Conservation (phyloP, 2,329 filamentous ascomycete species). For the Aspergillus quadrilineatus region DNA sequence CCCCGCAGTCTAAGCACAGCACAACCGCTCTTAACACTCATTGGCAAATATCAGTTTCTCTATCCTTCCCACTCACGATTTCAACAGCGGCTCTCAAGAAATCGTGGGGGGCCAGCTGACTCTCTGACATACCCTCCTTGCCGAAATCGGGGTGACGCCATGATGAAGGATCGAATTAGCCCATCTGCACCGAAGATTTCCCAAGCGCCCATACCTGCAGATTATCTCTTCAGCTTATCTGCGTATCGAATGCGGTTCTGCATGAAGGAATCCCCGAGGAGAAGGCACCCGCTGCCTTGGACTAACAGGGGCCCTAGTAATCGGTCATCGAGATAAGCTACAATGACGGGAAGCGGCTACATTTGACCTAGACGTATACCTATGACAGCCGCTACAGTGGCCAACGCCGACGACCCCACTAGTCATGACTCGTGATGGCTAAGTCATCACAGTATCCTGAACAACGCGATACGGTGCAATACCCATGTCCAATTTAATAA, state of each 20-base stretch:
- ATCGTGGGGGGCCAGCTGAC: not conserved
- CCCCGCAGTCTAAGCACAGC: not conserved
- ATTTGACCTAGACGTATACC: not conserved
- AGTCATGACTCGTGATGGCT: not conserved
- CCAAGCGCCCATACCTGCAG: constrained; percentile 2
- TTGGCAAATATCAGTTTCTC: not conserved
- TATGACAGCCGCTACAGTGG: not conserved
- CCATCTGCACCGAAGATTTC: constrained; percentile 3
- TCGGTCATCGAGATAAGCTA: constrained; percentile 13
- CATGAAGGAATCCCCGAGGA: not conserved
- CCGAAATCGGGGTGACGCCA: constrained; percentile 1
- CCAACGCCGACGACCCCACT: not conserved
- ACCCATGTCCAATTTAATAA: no score
- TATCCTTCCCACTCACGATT: not conserved
- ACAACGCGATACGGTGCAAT: no score
- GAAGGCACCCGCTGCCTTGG: constrained; percentile 6
- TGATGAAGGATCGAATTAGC: not conserved
- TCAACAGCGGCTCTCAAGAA: not conserved
- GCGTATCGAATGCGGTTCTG: not conserved
- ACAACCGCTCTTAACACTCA: not conserved
- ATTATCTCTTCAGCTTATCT: constrained; percentile 4
- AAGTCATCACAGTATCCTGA: no score
- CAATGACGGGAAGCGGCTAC: constrained; percentile 6
- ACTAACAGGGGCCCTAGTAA: not conserved
- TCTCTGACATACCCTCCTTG: not conserved